These are phyloP conservation scores for Isabelozyma pseudorhagii DNA, from an alignment of 805 yeast genomes.

Conservation along the genomic window DNA sequence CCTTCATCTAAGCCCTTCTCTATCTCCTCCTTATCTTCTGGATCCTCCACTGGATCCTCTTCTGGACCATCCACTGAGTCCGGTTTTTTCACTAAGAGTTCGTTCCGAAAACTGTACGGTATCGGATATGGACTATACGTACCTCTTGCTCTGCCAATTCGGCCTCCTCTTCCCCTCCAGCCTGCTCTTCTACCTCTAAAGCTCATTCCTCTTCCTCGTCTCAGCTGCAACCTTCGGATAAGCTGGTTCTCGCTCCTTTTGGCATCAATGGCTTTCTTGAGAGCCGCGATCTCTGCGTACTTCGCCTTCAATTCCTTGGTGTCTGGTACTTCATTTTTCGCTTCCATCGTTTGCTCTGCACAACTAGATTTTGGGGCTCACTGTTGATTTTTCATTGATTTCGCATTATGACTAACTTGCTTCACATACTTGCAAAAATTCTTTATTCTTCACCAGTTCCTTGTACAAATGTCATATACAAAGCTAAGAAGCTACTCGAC, in stretches of 20 bases:
- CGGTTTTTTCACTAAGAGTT: background rate
- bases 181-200: background rate
- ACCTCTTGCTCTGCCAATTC: constrained; percentile 1
- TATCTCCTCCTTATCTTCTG: background rate
- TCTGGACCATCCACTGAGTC: constrained; percentile 2
- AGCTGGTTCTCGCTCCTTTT: constrained; percentile 8
- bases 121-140: background rate
- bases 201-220: background rate
- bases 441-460: background rate
- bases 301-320: constrained; percentile 19
- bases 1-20: constrained; percentile 5
- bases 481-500: constrained; percentile 22
- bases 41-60: constrained; percentile 4
- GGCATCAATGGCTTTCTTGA: constrained; percentile 23
- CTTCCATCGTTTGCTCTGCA: background rate
- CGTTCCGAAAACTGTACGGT: background rate
- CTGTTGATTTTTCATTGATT: background rate
- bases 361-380: background rate
- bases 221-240: background rate
- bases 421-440: background rate
- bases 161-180: constrained; percentile 9
- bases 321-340: constrained; percentile 7
- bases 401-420: background rate
- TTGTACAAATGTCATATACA: constrained; percentile 5
- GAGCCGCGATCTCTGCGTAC: constrained; percentile 26